Conservation (phyloP, 2,329 filamentous ascomycete genomes). For the Monascus ruber region DNA sequence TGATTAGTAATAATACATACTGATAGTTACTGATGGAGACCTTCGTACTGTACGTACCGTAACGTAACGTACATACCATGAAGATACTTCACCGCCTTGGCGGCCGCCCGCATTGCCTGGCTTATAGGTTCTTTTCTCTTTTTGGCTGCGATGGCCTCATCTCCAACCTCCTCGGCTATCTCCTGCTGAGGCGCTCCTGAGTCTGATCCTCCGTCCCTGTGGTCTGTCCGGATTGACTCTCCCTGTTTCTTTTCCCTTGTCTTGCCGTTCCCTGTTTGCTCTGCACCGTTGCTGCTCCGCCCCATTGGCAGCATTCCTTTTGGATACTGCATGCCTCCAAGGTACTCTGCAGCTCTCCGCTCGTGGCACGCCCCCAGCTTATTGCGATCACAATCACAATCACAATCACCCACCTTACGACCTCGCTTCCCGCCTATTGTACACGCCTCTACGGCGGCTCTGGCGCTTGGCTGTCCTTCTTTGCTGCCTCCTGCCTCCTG, state of each 20-base stretch:
- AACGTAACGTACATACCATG: too few species aligned
- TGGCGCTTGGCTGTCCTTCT: conserved; percentile 8
- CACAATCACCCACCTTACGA: conserved; percentile 3
- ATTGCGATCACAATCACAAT: conserved; percentile 1
- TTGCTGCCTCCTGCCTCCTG: conserved; percentile 7
- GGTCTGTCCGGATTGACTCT: too few species aligned
- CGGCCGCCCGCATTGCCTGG: too few species aligned
- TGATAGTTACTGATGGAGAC: too few species aligned
- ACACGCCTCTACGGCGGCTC: conserved; percentile 5
- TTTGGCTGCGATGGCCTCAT: too few species aligned
- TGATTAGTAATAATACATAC: too few species aligned
- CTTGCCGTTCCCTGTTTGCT: neutral
- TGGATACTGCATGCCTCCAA: conserved; percentile 21
- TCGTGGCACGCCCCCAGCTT: conserved; percentile 8
- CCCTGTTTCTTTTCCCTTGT: neutral
- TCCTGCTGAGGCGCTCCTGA: too few species aligned
- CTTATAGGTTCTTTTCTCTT: too few species aligned
- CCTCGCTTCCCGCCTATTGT: conserved; percentile 7
- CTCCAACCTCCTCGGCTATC: too few species aligned
- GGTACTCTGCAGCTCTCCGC: conserved; percentile 18
- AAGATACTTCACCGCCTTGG: too few species aligned
- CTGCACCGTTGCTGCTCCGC: neutral
- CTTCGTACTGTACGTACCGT: too few species aligned
- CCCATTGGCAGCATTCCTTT: neutral
- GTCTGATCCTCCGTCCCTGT: too few species aligned